phyloP scores from a whole-genome alignment of 257 asterid species.

The Capsicum pubescens region DNA sequence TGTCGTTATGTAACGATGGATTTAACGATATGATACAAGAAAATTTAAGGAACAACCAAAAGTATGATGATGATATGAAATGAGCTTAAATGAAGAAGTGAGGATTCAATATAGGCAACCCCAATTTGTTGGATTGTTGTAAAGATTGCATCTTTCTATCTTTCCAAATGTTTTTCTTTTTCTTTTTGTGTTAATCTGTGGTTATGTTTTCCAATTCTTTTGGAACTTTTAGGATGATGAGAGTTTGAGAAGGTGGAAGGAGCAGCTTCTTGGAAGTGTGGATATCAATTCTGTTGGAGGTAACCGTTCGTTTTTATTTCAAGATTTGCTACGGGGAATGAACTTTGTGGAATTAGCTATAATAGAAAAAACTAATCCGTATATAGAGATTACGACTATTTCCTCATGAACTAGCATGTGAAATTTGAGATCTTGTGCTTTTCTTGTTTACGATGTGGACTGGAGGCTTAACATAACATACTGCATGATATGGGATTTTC shows the following conservation, averaged over 20 bases:
- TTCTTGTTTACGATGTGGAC: not conserved
- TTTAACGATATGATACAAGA: no score
- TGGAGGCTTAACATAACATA: not conserved
- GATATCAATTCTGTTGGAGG: conserved; percentile 63
- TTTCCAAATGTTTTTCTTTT: not conserved
- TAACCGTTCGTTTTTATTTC: conserved; percentile 20
- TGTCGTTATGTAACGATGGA: no score
- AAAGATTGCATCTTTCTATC: not conserved
- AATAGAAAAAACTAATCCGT: not conserved
- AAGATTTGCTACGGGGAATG: not conserved
- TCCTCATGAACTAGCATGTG: not conserved
- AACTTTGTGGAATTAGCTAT: not conserved
- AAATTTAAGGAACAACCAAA: no score
- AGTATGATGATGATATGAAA: not conserved
- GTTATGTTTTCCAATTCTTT: not conserved
- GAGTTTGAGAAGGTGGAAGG: conserved; percentile 79
- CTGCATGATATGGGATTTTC: not conserved
- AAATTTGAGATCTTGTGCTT: not conserved
- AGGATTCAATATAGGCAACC: not conserved
- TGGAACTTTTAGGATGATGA: conserved; percentile 60
- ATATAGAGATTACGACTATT: not conserved
- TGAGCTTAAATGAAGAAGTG: not conserved
- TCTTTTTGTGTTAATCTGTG: not conserved
- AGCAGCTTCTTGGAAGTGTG: conserved; percentile 73
- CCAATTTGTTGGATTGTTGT: conserved; percentile 1